A percentile compares a stretch with the other conserved stretches of the same genome.
Evolutionary conservation across 148 eudicot species (phyloP).

Genomic region (Camellia granthamiana): DNA sequence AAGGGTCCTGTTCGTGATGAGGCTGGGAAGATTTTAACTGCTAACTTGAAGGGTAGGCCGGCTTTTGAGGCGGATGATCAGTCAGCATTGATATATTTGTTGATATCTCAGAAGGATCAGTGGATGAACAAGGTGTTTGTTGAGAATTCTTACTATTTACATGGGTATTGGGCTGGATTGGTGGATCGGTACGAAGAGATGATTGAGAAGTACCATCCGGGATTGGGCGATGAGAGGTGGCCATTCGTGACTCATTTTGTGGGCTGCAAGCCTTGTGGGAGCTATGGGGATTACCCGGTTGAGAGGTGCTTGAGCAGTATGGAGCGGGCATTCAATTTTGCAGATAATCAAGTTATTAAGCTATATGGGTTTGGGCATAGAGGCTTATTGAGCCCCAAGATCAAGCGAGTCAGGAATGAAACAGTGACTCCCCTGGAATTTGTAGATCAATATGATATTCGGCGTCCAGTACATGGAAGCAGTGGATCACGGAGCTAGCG

Average conservation of each 20-base stretch:
- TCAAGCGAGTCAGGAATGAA: slow-evolving; percentile 52
- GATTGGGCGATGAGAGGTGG: slow-evolving; percentile 65
- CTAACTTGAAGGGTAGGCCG: slow-evolving; percentile 51
- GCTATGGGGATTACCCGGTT: slow-evolving; percentile 64
- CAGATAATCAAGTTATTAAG: slow-evolving; percentile 76
- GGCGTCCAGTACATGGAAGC: slow-evolving; percentile 25
- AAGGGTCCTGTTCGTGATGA: slow-evolving; percentile 51
- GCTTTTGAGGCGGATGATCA: slow-evolving; percentile 78
- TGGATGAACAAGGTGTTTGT: slow-evolving; percentile 60
- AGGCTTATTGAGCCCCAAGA: slow-evolving; percentile 58
- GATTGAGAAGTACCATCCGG: slow-evolving; percentile 50
- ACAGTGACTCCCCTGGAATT: slow-evolving; percentile 44
- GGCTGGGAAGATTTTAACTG: slow-evolving; percentile 56
- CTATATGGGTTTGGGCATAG: slow-evolving; percentile 70
- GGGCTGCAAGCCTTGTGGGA: slow-evolving; percentile 80
- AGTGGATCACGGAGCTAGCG: slow-evolving; percentile 33
- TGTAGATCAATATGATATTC: slow-evolving; percentile 51
- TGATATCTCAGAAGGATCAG: slow-evolving; percentile 38
- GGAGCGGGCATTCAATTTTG: slow-evolving; percentile 77
- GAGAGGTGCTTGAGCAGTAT: slow-evolving; percentile 62
- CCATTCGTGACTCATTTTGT: slow-evolving; percentile 82
- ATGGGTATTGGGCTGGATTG: slow-evolving; percentile 67
- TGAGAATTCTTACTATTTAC: slow-evolving; percentile 63
- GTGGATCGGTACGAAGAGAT: slow-evolving; percentile 65
- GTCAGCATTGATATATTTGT: slow-evolving; percentile 67